phyloP scores from a whole-genome alignment of 73 alveolate species.

The Stentor coeruleus region DNA sequence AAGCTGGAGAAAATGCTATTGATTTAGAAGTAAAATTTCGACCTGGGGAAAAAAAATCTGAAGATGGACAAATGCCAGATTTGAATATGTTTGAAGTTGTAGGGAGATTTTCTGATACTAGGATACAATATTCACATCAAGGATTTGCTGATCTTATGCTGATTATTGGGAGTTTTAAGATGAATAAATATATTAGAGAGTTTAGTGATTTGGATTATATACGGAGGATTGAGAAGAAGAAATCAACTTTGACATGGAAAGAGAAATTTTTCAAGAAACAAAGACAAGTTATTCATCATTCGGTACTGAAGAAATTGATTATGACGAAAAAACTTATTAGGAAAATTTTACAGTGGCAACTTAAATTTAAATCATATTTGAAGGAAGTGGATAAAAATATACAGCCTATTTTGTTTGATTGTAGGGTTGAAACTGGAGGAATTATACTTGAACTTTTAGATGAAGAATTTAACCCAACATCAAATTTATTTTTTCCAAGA shows the following conservation, averaged over 20 bases:
- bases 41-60: not conserved
- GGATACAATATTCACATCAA: not conserved
- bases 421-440: not conserved
- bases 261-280: slow-evolving; percentile 2
- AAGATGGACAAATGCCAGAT: not conserved
- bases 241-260: not conserved
- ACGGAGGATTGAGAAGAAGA: not conserved
- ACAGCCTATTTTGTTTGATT: slow-evolving; percentile 6
- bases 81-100: not conserved
- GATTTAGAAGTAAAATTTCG: not conserved
- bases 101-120: not conserved
- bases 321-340: not conserved
- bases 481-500: not conserved
- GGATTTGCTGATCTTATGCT: not conserved
- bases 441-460: not conserved
- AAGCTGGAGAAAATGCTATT: no score
- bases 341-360: not conserved
- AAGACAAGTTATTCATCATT: not conserved
- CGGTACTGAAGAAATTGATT: not conserved
- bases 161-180: not conserved
- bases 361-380: not conserved
- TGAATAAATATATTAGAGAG: not conserved
- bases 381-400: not conserved
- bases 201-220: slow-evolving; percentile 1
- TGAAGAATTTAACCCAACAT: not conserved